phyloP scores from a whole-genome alignment of 2,329 filamentous ascomycete genomes.

The Penicillium sp. region DNA sequence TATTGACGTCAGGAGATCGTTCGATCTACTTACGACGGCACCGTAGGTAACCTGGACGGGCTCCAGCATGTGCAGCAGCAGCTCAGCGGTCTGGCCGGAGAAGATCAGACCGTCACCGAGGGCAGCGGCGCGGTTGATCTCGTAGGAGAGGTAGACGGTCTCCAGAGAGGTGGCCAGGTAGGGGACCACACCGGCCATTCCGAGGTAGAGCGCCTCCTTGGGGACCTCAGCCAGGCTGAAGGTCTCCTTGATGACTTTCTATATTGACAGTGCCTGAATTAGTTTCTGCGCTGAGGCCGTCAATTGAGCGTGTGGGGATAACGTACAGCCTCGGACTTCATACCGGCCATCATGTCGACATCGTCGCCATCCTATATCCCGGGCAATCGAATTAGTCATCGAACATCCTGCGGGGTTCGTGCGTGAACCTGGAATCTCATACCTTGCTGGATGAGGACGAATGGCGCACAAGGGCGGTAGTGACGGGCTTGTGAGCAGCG shows the following conservation, averaged over 20 bases:
- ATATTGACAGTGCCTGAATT: constrained; percentile 8
- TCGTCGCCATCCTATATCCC: constrained; percentile 32
- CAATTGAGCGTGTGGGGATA: not conserved
- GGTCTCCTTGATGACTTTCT: constrained; percentile 71
- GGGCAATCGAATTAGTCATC: constrained; percentile 54
- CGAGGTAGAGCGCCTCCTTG: constrained; percentile 68
- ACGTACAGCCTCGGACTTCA: constrained; percentile 64
- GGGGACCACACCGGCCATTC: constrained; percentile 78
- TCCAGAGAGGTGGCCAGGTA: constrained; percentile 83
- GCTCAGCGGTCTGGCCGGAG: constrained; percentile 70
- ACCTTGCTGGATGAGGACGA: constrained; percentile 52
- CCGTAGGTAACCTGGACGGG: constrained; percentile 90
- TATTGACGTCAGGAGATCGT: not conserved
- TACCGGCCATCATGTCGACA: constrained; percentile 55
- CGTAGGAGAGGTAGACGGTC: constrained; percentile 81
- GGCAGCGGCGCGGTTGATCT: constrained; percentile 71
- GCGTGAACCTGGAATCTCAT: constrained; percentile 34
- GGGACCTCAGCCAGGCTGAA: constrained; percentile 69
- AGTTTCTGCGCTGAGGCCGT: not conserved
- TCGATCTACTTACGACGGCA: constrained; percentile 69
- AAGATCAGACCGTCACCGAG: constrained; percentile 68
- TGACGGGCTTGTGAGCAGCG: constrained; percentile 50
- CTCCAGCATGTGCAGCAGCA: constrained; percentile 75
- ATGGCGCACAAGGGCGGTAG: constrained; percentile 55
- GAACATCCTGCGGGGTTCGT: constrained; percentile 37